These are phyloP conservation scores for Rhizopus stolonifer DNA, from an alignment of 371 early-diverging fungal genomes.

Conservation along the genomic window DNA sequence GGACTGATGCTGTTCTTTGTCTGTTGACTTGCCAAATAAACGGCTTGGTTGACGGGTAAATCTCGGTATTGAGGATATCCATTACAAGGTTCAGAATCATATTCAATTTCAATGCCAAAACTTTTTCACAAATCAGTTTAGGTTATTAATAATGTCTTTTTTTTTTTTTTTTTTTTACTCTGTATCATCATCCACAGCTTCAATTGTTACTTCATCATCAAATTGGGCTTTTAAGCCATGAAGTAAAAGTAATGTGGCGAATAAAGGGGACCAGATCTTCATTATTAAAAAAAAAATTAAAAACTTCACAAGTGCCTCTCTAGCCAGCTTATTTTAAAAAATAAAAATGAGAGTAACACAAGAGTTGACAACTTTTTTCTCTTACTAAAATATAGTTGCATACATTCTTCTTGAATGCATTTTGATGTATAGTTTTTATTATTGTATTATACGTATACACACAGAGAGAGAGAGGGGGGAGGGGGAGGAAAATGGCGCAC, in stretches of 20 bases:
- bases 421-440: no score
- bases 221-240: conserved; percentile 7
- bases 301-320: no score
- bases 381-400: no score
- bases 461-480: no score
- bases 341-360: no score
- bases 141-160: no score
- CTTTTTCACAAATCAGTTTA: neutral
- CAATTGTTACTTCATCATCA: conserved; percentile 7
- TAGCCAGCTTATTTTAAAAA: no score
- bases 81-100: conserved; percentile 31
- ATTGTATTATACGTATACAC: no score
- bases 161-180: neutral
- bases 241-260: conserved; percentile 9
- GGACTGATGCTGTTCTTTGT: conserved; percentile 19
- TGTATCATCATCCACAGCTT: conserved; percentile 10
- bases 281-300: conserved; percentile 1
- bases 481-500: no score
- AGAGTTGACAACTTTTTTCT: no score
- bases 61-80: conserved; percentile 32
- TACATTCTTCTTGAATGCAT: no score
- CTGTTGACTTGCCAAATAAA: conserved; percentile 32
- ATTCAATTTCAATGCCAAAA: neutral
- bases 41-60: conserved; percentile 34
- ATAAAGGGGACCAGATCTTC: conserved; percentile 20